Base-by-base conservation (phyloP, 1,139 yeast species). In the Saccharomycopsis hybrid region DNA sequence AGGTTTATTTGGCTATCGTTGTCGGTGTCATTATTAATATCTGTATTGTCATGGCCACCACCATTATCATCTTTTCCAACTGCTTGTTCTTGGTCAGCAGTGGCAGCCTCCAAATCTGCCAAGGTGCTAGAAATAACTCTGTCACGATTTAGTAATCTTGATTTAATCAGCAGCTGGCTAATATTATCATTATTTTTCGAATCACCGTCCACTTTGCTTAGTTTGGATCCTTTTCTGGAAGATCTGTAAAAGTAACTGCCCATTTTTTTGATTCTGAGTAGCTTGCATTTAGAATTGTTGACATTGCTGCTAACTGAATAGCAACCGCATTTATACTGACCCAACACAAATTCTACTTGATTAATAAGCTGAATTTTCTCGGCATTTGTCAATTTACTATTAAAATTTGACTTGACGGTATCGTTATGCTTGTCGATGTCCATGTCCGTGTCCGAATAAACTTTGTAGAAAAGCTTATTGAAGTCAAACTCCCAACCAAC, bases 401-500 rank as follows among this genome's bases (percentile, higher is more conserved):
- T 82, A 61, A 77, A 76, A 54, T 42, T 65, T 18, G 68, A 60
- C 35, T 69, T 73, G 43, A 66, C 60, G 3, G 63, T 58, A 55
- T 65, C 60, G 0, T 66, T 63, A 3, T 69, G 68, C 13, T 44
- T 37, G 38, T 51, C 54, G 5, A 33, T 49, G 27, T 44, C 46
- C 13, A 36, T 29, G 27, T 43, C 33, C 9, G 24, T 41, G 4
- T 41, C 30, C n/a, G 44, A 18, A 24, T 47, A 50, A n/a, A 52
- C 29, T 32, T 50, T 49, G 18, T 42, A 24, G 32, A 33, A 50
- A 30, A 52, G 31, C 5, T 33, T 30, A 9, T 67, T 59, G 3
- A 66, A 62, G 62, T 89, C 96, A 96, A 96, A 90, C 56, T 84
- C 87, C 97, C 97, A 90, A 1, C 78, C 78, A 28, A 87, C 67